Base-by-base conservation (phyloP, 1,284 basidiomycete species). In the Anthracocystis setariae region DNA sequence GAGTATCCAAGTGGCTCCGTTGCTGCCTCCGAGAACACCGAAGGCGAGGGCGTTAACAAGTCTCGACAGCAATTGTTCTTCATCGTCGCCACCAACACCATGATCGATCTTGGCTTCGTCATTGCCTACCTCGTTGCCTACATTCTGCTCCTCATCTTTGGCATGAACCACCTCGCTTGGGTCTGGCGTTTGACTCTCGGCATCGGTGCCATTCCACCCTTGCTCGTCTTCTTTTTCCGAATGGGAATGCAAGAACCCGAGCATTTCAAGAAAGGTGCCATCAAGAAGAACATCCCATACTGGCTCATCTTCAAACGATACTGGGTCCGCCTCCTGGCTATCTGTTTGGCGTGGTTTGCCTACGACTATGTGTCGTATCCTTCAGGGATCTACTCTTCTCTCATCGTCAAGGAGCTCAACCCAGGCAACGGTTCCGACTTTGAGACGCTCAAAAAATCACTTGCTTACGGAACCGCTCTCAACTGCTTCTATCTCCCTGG, bases 1-100 rank as follows among this genome's bases (percentile, higher is more conserved):
- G 92, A 94, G 82, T 95, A 96, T 73, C 93, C 93, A 7, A 91
- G 90, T 64, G 94, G 93, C 8, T 91, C 90, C 3, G 93, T 96
- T n/a, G 92, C 93, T 21, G 90, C 91, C 3, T 91, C 91, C 1
- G 94, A 96, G 81, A 91, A 92, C 79, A 92, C 92, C 0, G 94
- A 95, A 83, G 48, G 48, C 24, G 85, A 87, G 20, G 88, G 87
- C 3, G 89, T 95, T 76, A 86, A 84, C 72, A 92, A 91, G 84
- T 88, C 88, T 52, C 87, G 90, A 3, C 93, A 93, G 79, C 91
- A 95, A 81, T 85, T 90, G 52, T 92, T 92, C 87, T 91, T 95
- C 77, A 89, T 91, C 18, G 87, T 94, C 90, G 87, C 84, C 46
- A 56, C 62, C 49, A 74, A 63, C 71, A 57, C 64, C 10, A 93